Evolutionary conservation across 2,329 filamentous ascomycete genomes (phyloP), one percentile per base, ranked within the genome.

Genomic region (Pestalotiopsis sp.): DNA sequence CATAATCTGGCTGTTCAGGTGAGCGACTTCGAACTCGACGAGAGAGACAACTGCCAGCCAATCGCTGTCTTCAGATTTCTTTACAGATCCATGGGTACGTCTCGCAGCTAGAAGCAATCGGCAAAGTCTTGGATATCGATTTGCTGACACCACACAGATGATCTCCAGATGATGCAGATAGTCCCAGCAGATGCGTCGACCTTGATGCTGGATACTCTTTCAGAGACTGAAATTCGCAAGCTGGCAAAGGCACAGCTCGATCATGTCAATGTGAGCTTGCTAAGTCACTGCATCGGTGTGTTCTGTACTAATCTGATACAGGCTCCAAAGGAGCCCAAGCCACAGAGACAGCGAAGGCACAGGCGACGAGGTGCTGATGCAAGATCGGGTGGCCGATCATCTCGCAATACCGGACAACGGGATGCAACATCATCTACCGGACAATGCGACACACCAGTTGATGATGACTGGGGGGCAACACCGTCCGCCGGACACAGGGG

Each of bases 261-360:
- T 23, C 59, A 62, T 1, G 6, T 36, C 23, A 62, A n/a, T 11
- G 59, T 62, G 3, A 62, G 36, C 3, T 4, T 13, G 5, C 5
- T 0, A 4, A 1, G 0, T 13, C 3, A 1, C 13, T 59, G 20
- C n/a, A 17, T 11, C 23, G 17, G 4, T 4, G 1, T 27, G n/a
- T n/a, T n/a, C n/a, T 5, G 2, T 27, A n/a, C 25, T 31, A 17
- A 52, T 3, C 7, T 6, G 17, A 2, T 20, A 0, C 4, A 52
- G 45, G 14, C n/a, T n/a, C n/a, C n/a, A n/a, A n/a, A n/a, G n/a
- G n/a, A n/a, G n/a, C n/a, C n/a, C n/a, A n/a, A n/a, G n/a, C n/a
- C n/a, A n/a, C n/a, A n/a, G n/a, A n/a, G n/a, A n/a, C n/a, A n/a
- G n/a, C n/a, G n/a, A n/a, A n/a, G n/a, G n/a, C n/a, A n/a, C n/a